Conservation (phyloP, 139 green algal species). For the Penium margaritaceum region DNA sequence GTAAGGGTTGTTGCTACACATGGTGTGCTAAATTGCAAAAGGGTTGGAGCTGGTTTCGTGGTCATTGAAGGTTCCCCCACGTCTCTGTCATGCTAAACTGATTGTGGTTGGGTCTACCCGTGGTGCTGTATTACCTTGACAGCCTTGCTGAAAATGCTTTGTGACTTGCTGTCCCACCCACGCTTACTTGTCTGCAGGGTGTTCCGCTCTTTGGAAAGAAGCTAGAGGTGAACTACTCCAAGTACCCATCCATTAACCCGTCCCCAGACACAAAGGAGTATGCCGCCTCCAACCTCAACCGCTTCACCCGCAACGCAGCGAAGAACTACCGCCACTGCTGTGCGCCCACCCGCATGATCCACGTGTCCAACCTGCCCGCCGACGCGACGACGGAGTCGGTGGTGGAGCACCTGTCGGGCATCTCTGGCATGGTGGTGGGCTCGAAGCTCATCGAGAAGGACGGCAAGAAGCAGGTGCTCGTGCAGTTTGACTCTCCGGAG, state of each 20-base stretch:
- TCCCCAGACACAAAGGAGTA: constrained; percentile 37
- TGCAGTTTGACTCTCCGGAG: constrained; percentile 26
- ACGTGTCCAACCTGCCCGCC: constrained; percentile 33
- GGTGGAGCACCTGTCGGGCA: constrained; percentile 21
- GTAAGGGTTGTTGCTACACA: too few relatives aligned
- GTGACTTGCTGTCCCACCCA: too few relatives aligned
- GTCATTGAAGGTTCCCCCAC: too few relatives aligned
- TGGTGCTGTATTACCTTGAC: too few relatives aligned
- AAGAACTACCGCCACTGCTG: constrained; percentile 48
- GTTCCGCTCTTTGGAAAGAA: constrained; percentile 37
- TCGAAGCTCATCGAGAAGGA: constrained; percentile 44
- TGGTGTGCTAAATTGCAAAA: too few relatives aligned
- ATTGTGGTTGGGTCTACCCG: too few relatives aligned
- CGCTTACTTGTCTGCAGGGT: constrained; percentile 18
- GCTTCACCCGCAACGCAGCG: constrained; percentile 36
- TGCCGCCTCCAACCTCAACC: constrained; percentile 40
- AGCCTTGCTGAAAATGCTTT: too few relatives aligned
- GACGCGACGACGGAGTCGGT: constrained; percentile 32
- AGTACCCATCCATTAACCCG: constrained; percentile 45
- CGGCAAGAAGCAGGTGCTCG: constrained; percentile 46
- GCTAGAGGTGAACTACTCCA: constrained; percentile 43
- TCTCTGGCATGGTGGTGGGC: constrained; percentile 31
- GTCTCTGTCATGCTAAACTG: too few relatives aligned
- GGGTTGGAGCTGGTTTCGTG: too few relatives aligned
- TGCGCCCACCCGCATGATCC: constrained; percentile 39